A percentile compares a stretch with the other conserved stretches of the same genome.
Evolutionary conservation across 1,284 basidiomycete genomes (phyloP).

Genomic region (Apiotrichum domesticum): DNA sequence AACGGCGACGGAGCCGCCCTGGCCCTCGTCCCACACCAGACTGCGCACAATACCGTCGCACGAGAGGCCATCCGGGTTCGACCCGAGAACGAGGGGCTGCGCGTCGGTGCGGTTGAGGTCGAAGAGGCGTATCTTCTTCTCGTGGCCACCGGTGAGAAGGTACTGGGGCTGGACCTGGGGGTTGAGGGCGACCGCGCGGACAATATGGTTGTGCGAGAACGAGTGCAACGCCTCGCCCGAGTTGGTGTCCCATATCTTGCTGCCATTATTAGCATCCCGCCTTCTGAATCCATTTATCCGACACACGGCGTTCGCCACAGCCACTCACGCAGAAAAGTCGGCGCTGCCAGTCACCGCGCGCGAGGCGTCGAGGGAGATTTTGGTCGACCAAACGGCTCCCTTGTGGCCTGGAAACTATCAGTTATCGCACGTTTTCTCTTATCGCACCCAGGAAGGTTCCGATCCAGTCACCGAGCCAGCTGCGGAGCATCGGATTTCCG

Average conservation of each 20-base stretch:
- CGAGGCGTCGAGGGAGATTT: slow-evolving; percentile 79
- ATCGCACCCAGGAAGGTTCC: slow-evolving; percentile 79
- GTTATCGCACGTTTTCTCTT: not conserved
- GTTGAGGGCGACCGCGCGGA: slow-evolving; percentile 79
- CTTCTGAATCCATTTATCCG: not conserved
- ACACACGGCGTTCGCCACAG: not conserved
- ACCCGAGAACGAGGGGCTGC: slow-evolving; percentile 70
- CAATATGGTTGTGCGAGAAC: slow-evolving; percentile 96
- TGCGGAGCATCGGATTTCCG: slow-evolving; percentile 90
- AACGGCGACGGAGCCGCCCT: slow-evolving; percentile 67
- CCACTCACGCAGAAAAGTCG: slow-evolving; percentile 88
- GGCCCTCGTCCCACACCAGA: slow-evolving; percentile 75
- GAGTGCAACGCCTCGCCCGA: slow-evolving; percentile 80
- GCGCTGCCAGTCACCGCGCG: slow-evolving; percentile 89
- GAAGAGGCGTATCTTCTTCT: slow-evolving; percentile 95
- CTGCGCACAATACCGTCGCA: slow-evolving; percentile 89
- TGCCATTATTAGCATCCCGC: slow-evolving; percentile 33
- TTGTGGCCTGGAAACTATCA: slow-evolving; percentile 63
- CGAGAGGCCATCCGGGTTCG: slow-evolving; percentile 52
- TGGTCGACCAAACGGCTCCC: slow-evolving; percentile 96
- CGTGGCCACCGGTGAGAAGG: slow-evolving; percentile 71
- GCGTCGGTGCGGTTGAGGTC: slow-evolving; percentile 76
- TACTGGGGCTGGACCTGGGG: slow-evolving; percentile 45
- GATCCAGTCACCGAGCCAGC: slow-evolving; percentile 98
- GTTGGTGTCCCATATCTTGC: slow-evolving; percentile 97